Evolutionary conservation across 495 filamentous ascomycete genomes (phyloP).

Genomic region (Neurospora intermedia): DNA sequence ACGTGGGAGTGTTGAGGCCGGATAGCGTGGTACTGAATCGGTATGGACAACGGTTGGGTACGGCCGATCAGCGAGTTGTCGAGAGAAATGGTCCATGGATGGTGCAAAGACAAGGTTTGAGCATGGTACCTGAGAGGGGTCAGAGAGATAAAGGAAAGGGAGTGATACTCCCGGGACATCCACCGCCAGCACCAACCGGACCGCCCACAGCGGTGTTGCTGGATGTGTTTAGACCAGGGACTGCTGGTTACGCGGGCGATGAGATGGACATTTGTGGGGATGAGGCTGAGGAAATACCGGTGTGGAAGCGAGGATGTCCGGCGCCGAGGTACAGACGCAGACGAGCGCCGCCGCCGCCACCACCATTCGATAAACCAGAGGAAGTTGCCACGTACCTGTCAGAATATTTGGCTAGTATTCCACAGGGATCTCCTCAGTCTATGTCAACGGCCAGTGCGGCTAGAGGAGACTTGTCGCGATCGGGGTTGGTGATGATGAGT

Average conservation of each 20-base stretch:
- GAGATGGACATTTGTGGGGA: conserved; percentile 5
- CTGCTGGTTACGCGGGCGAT: not conserved
- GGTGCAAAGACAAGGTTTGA: conserved; percentile 16
- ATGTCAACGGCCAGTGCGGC: not conserved
- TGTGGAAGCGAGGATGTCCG: not conserved
- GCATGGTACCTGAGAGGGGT: conserved; percentile 7
- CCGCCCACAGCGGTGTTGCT: not conserved
- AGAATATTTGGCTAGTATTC: conserved; percentile 4
- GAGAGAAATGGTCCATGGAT: conserved; percentile 18
- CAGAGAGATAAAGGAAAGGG: conserved; percentile 4
- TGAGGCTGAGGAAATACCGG: conserved; percentile 1
- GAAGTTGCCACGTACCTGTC: conserved; percentile 6
- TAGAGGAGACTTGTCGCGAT: not conserved
- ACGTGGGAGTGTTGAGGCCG: conserved; percentile 1
- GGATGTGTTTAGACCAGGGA: not conserved
- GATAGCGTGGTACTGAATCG: conserved; percentile 17
- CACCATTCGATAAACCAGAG: not conserved
- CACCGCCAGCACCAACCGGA: not conserved
- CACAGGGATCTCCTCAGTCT: conserved; percentile 5
- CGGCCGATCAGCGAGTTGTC: conserved; percentile 15
- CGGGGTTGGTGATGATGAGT: not conserved
- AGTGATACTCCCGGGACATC: not conserved
- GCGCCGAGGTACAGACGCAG: conserved; percentile 10
- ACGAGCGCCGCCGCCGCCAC: conserved; percentile 7
- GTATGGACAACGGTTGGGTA: conserved; percentile 21